These are phyloP conservation scores for Neonectria sp. DNA, from an alignment of 2,329 filamentous ascomycete species.

Conservation along the genomic window DNA sequence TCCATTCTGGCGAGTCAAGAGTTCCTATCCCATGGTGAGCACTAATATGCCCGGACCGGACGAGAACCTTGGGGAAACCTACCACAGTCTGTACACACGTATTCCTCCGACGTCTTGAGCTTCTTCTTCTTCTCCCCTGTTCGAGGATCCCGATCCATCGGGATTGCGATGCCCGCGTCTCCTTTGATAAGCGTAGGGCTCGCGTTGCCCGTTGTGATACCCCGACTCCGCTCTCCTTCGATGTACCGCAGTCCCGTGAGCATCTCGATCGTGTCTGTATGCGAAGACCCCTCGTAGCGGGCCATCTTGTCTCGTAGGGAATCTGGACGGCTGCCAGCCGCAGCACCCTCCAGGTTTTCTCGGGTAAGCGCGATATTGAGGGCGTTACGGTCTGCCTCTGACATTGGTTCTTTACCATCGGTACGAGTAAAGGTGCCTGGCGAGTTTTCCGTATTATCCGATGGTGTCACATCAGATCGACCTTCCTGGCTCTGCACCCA, in stretches of 20 bases:
- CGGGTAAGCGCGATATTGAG: slow-evolving; percentile 80
- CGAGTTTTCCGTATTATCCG: slow-evolving; percentile 60
- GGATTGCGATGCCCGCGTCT: slow-evolving; percentile 88
- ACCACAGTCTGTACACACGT: slow-evolving; percentile 96
- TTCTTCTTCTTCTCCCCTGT: slow-evolving; percentile 89
- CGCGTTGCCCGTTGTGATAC: slow-evolving; percentile 88
- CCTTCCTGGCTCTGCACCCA: slow-evolving; percentile 73
- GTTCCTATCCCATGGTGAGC: slow-evolving; percentile 67
- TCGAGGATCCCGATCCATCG: slow-evolving; percentile 81
- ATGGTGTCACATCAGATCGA: slow-evolving; percentile 67
- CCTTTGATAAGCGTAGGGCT: slow-evolving; percentile 87
- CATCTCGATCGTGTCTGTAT: slow-evolving; percentile 93
- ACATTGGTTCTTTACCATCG: slow-evolving; percentile 66
- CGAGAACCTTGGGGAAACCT: slow-evolving; percentile 49
- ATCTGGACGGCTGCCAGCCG: slow-evolving; percentile 76
- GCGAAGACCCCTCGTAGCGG: slow-evolving; percentile 81
- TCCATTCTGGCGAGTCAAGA: slow-evolving; percentile 94
- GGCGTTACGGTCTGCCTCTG: slow-evolving; percentile 75
- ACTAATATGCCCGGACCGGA: slow-evolving; percentile 13
- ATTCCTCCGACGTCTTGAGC: slow-evolving; percentile 86
- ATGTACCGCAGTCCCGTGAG: slow-evolving; percentile 90
- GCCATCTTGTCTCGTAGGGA: slow-evolving; percentile 90
- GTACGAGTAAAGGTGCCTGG: slow-evolving; percentile 50
- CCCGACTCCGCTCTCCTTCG: slow-evolving; percentile 89
- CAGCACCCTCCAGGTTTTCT: slow-evolving; percentile 84